Evolutionary conservation across 108 stramenopile species (phyloP).

Genomic region (Parietichytrium sp.): DNA sequence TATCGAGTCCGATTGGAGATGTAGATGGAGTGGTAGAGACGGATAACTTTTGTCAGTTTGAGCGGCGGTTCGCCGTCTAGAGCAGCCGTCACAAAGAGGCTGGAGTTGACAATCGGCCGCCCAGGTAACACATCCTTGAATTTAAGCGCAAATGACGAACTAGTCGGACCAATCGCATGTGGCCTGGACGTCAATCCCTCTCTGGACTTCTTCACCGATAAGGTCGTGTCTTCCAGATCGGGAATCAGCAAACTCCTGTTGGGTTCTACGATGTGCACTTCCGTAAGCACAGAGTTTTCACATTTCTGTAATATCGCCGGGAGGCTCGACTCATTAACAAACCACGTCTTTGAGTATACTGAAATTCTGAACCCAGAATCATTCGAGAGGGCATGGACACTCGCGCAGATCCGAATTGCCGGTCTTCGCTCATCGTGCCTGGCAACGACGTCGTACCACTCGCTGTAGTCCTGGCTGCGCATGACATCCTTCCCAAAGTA

Average conservation of each 20-base stretch:
- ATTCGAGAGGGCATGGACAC: too few species aligned
- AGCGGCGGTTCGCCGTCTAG: neutral
- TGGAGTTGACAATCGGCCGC: neutral
- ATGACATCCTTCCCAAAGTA: neutral
- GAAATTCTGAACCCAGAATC: constrained; percentile 6
- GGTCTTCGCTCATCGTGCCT: neutral
- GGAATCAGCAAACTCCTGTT: neutral
- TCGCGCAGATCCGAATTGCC: neutral
- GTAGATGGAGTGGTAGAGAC: constrained; percentile 4
- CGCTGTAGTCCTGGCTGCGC: neutral
- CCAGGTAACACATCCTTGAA: neutral
- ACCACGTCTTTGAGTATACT: constrained; percentile 1
- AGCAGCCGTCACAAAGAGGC: neutral
- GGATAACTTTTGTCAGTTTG: neutral
- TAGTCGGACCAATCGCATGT: too few species aligned
- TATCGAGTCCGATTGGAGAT: constrained; percentile 23
- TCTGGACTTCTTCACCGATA: neutral
- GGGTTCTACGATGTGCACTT: neutral
- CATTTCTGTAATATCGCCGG: neutral
- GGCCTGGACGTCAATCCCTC: neutral
- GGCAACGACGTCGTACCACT: neutral
- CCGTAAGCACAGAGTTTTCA: neutral
- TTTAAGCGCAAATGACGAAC: neutral
- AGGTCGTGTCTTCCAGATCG: neutral
- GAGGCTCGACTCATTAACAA: constrained; percentile 7